Base-by-base conservation (phyloP, 139 green algal genomes). In the Chlamydomonas eustigma region DNA sequence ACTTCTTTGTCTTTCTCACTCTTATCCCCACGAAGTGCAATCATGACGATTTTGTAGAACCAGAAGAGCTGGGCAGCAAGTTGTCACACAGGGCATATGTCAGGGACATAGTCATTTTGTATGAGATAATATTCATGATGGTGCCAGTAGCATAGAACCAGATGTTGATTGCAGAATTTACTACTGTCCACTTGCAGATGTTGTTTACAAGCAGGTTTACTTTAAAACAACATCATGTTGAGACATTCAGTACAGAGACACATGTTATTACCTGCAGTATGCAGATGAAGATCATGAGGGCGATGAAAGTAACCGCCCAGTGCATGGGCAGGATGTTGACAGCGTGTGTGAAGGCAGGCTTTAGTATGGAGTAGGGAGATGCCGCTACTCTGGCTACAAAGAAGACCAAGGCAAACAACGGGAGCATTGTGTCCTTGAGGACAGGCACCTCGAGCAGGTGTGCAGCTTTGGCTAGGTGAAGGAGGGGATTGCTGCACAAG, bases 401-500 rank as follows among this genome's bases (percentile, higher is more conserved):
- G 37, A 75, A 75, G 6, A 63, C 30, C 4, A 75, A n/a, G 3
- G 68, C 68, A 32, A 75, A 75, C 22, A 75, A 5, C 5, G 38
- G 68, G 6, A 75, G 38, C 37, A 34, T 63, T 37, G 64, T 39
- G 65, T 72, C 65, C 22, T 72, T 72, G 5, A 72, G 65, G 3
- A 72, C 65, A 33, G 77, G 77, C 1, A 79, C 22, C 35, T 63
- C 68, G 8, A 30, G 35, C 32, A 78, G 33, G 75, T 90, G 69
- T 6, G 85, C 58, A 32, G 58, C 73, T 65, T 90, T 90, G 37
- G 85, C 85, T 2, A 50, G n/a, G 73, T 90, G 85, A 52, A 90
- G 78, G 37, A 90, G 65, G 0, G 85, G 77, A 80, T 87, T 90
- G 75, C 71, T 80, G 68, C 68, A 63, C 5, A 8, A 25, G 44